Base-by-base conservation (phyloP, 306 rosid species). In the Styphnolobium japonicum region DNA sequence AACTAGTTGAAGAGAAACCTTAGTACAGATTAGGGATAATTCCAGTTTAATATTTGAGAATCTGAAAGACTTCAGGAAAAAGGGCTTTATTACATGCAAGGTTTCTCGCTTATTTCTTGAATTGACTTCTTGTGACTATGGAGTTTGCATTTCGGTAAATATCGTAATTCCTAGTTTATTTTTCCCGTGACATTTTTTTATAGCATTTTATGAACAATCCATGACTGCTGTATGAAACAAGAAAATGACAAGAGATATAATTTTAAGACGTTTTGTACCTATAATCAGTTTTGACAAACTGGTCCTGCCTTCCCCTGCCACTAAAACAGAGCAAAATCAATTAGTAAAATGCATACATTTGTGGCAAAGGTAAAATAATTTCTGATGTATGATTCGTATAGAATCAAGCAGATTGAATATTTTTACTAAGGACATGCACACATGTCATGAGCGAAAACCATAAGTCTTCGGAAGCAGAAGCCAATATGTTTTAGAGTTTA, bases 291-390 rank as follows among this genome's bases (percentile, higher is more conserved):
- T 80, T 68, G 82, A 53, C 33, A 80, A 84, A 51, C 64, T 39
- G 34, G 8, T 19, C n/a, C 58, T 75, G 71, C 71, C 64, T 43
- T 33, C 73, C 25, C 84, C 87, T 75, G 84, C 19, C 46, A 55
- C 6, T 27, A 4, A 84, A 76, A 75, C 65, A 75, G 60, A 68
- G 12, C 62, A 78, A 5, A 57, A 46, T 61, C 45, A 36, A 55
- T 39, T 31, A 71, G 22, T 62, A 51, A 67, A 84, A 11, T 49
- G 14, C 43, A 7, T 10, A 29, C 12, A 55, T 25, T 4, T 11
- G 56, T 23, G 2, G 34, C 5, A 55, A 71, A 64, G 31, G 27
- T 14, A 42, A 16, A 55, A 16, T 4, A 21, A 46, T 4, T n/a
- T 14, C 12, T 4, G 4, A 19, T 9, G 31, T 21, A 1, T 39